A percentile compares a stretch with the other conserved stretches of the same genome.
Evolutionary conservation across 148 eudicot genomes (phyloP).

Genomic region (Nepenthes mirabilis): DNA sequence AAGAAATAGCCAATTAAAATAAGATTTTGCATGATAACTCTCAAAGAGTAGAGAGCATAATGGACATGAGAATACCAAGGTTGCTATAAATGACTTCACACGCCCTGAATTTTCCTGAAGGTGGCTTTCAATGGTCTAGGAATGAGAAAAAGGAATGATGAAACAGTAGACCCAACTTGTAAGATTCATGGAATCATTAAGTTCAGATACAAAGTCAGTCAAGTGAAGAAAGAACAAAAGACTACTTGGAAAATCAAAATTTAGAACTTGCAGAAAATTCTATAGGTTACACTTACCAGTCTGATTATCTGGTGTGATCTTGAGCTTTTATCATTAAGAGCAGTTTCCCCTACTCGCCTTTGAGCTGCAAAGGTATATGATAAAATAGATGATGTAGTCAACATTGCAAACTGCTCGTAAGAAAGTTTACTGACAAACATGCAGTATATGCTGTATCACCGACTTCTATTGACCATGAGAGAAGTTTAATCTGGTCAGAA

Average conservation of each 20-base stretch:
- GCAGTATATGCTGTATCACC: background rate
- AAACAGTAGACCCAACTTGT: no score
- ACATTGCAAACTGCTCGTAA: background rate
- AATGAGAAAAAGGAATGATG: background rate
- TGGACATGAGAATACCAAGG: conserved; percentile 45
- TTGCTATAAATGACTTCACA: conserved; percentile 76
- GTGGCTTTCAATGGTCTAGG: conserved; percentile 66
- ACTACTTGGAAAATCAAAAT: background rate
- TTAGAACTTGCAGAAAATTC: conserved; percentile 1
- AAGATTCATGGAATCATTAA: background rate
- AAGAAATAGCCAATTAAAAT: background rate
- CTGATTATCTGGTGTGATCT: conserved; percentile 89
- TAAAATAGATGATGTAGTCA: background rate
- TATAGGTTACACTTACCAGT: conserved; percentile 40
- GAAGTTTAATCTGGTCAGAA: no score
- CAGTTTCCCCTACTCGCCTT: conserved; percentile 90
- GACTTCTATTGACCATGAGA: no score
- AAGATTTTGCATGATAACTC: background rate
- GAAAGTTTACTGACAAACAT: background rate
- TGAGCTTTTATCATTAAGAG: conserved; percentile 92
- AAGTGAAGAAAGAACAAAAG: background rate
- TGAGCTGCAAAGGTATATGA: conserved; percentile 50
- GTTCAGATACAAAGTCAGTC: background rate
- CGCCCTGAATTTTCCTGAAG: conserved; percentile 61
- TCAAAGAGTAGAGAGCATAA: conserved; percentile 3